Conservation (phyloP, 176 grass and related monocot species). For the Coix lacrymajobi region DNA sequence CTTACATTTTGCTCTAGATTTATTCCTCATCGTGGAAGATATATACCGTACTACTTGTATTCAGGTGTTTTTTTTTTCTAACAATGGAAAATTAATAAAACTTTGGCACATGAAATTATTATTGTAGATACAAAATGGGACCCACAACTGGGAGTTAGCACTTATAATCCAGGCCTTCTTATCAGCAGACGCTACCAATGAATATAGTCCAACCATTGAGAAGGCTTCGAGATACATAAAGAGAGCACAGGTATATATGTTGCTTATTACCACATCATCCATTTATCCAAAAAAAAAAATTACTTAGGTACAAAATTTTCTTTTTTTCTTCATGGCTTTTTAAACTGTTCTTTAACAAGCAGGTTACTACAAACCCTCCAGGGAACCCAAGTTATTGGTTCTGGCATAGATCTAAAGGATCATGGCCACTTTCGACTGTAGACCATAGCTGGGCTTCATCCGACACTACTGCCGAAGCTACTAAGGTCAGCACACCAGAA, state of each 20-base stretch:
- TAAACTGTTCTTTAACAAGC: not conserved
- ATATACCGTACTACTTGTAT: not conserved
- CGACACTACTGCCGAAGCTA: slow-evolving; percentile 14
- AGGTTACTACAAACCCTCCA: slow-evolving; percentile 29
- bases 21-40: not conserved
- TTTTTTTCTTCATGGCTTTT: not conserved
- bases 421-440: slow-evolving; percentile 34
- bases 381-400: slow-evolving; percentile 17
- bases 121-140: slow-evolving; percentile 44
- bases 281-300: not conserved
- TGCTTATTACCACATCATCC: not conserved
- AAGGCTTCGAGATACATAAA: slow-evolving; percentile 39
- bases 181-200: slow-evolving; percentile 23
- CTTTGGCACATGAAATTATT: not conserved
- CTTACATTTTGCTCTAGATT: not conserved
- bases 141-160: slow-evolving; percentile 53
- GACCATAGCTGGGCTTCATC: slow-evolving; percentile 34
- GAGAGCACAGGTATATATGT: slow-evolving; percentile 12
- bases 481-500: slow-evolving; percentile 12
- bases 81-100: not conserved
- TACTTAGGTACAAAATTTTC: not conserved
- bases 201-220: slow-evolving; percentile 30
- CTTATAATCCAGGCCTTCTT: slow-evolving; percentile 51
- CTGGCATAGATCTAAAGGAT: slow-evolving; percentile 39
- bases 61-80: not conserved